These are phyloP conservation scores for Fusarium sterilihyphosum DNA, from an alignment of 2,329 filamentous ascomycete genomes.

Conservation along the genomic window DNA sequence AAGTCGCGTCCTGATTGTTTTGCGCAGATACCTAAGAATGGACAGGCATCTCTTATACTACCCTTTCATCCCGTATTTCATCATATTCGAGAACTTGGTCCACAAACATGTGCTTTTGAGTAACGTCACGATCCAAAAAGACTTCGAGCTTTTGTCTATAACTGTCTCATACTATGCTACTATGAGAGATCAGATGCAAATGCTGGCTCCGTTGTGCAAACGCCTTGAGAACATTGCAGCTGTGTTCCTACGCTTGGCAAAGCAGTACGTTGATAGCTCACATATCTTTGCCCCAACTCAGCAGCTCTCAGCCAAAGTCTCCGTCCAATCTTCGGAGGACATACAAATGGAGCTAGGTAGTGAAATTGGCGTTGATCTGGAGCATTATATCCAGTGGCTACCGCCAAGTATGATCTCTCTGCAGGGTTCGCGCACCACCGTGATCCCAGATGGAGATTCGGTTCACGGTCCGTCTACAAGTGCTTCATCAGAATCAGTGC, in stretches of 20 bases:
- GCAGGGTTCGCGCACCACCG: not conserved
- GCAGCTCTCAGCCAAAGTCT: not conserved
- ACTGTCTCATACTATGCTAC: not conserved
- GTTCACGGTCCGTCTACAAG: rapidly evolving
- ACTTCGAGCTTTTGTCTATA: not conserved
- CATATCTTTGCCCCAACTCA: rapidly evolving
- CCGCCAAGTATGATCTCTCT: not conserved
- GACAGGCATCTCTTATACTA: conserved; percentile 10
- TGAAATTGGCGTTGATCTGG: not conserved
- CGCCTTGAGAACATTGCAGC: not conserved
- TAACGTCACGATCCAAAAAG: not conserved
- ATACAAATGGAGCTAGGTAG: not conserved
- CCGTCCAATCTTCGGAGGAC: too few species aligned
- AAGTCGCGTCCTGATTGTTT: rapidly evolving
- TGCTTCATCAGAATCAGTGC: not conserved
- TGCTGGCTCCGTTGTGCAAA: not conserved
- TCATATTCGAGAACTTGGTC: not conserved
- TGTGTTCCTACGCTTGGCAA: not conserved
- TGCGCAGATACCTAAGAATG: not conserved
- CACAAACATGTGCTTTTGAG: not conserved
- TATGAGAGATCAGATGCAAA: not conserved
- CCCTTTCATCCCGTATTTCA: conserved; percentile 17
- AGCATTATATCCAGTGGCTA: not conserved
- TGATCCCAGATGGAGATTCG: rapidly evolving
- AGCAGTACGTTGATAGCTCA: not conserved